Evolutionary conservation across 441 rosid species (phyloP).

Genomic region (Euphorbia schlechtendalii): DNA sequence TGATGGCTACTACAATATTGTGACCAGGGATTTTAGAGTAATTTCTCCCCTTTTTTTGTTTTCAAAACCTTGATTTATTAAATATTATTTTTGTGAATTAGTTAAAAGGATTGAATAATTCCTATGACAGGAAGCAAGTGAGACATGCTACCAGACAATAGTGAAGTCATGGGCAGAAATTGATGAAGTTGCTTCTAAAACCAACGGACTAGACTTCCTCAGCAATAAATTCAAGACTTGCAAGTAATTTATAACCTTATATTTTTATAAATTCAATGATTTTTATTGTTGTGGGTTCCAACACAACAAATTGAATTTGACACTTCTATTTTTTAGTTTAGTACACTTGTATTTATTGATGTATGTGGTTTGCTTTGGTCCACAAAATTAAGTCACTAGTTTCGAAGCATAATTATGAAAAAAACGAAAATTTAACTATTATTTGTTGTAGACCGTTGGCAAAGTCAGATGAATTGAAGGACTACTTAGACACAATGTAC

Average conservation of each 20-base stretch:
- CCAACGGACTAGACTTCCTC: conserved; percentile 40
- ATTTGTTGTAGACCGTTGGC: conserved; percentile 32
- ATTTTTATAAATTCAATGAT: no score
- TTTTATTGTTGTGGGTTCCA: no score
- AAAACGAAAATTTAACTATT: neutral
- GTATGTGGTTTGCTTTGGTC: no score
- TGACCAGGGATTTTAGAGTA: conserved; percentile 42
- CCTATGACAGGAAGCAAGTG: conserved; percentile 38
- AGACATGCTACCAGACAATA: conserved; percentile 46
- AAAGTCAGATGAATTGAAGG: conserved; percentile 30
- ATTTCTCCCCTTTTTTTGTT: neutral
- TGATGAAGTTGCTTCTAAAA: conserved; percentile 42
- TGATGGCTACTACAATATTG: conserved; percentile 36
- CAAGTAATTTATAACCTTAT: conserved; percentile 26
- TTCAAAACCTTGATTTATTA: neutral
- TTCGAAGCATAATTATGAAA: no score
- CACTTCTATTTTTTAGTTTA: no score
- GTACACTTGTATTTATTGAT: no score
- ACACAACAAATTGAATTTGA: no score
- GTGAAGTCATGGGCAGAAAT: conserved; percentile 43
- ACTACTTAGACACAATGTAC: conserved; percentile 25
- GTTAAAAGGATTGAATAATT: neutral
- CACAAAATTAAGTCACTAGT: no score
- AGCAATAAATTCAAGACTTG: conserved; percentile 51
- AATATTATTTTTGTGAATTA: neutral